Evolutionary conservation across 192 early-diverging fungal genomes (phyloP), one percentile per base, ranked within the genome.

Genomic region (Globomyces pollinis-pini): DNA sequence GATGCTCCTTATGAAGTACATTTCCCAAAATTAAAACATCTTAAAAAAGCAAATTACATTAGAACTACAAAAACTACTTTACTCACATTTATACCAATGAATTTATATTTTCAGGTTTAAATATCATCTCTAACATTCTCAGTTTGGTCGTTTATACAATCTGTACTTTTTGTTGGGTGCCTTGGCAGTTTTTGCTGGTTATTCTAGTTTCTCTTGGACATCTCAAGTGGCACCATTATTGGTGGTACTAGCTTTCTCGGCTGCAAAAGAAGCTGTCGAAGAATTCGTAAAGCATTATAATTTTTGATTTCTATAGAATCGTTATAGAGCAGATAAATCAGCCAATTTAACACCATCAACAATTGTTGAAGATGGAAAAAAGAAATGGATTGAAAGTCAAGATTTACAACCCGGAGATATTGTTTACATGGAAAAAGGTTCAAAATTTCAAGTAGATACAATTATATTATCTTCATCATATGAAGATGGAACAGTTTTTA

Each of bases 21-120:
- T 1, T 55, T 55, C n/a, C 52, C 52, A 59, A 41, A 35, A 33
- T 21, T 28, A 18, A 45, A 59, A 23, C 38, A 39, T 20, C 4
- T 29, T 21, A 24, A 59, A 7, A 61, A 61, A 33, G 21, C 59
- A 38, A 97, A 97, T 74, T 81, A 86, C 66, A 86, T 97, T 35
- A 78, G 81, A 49, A 97, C 94, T 0, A 86, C 92, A n/a, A 98
- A 96, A 67, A 96, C 95, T 74, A 91, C 91, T 8, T 67, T 89
- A 11, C 57, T 90, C 18, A 85, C 89, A 0, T 99, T 96, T 68
- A 68, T 99, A 29, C 96, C 96, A 9, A 86, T 89, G 66, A 94
- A 91, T 57, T 68, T 99, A 39, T 87, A 88, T 69, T 86, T 91
- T 70, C 93, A 98, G 79, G 94, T 98, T 57, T 66, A 38, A 74